Conservation (phyloP, 257 asterid species). For the Nicotiana tabacum region DNA sequence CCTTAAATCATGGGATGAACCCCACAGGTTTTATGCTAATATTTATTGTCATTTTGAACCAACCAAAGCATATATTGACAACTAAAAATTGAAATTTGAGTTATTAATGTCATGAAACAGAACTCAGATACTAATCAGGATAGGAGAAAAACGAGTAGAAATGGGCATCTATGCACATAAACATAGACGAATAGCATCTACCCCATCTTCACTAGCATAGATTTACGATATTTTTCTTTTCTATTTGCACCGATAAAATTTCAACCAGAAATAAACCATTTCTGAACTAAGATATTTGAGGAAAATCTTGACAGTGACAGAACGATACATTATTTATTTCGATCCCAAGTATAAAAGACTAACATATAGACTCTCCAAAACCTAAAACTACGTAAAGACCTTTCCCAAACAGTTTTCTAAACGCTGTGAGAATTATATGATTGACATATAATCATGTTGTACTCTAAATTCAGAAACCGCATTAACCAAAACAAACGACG, state of each 20-base stretch:
- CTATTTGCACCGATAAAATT: background rate
- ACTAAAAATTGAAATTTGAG: background rate
- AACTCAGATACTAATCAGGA: background rate
- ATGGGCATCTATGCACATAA: background rate
- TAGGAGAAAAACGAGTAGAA: background rate
- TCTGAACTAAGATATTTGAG: background rate
- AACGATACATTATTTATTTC: background rate
- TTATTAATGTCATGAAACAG: background rate
- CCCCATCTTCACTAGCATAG: background rate
- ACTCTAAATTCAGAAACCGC: background rate
- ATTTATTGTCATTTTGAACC: background rate
- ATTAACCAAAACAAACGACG: background rate
- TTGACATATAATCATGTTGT: background rate
- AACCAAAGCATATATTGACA: background rate
- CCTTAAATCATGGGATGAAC: no score
- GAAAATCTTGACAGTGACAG: background rate
- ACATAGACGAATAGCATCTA: background rate
- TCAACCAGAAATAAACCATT: background rate
- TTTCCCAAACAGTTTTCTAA: background rate
- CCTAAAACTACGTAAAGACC: background rate
- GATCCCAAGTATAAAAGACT: background rate
- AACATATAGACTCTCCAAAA: background rate
- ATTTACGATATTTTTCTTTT: background rate
- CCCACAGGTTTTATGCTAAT: background rate
- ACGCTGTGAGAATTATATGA: background rate